phyloP scores from a whole-genome alignment of 768 basidiomycete genomes.

The Tulasnella sp. region DNA sequence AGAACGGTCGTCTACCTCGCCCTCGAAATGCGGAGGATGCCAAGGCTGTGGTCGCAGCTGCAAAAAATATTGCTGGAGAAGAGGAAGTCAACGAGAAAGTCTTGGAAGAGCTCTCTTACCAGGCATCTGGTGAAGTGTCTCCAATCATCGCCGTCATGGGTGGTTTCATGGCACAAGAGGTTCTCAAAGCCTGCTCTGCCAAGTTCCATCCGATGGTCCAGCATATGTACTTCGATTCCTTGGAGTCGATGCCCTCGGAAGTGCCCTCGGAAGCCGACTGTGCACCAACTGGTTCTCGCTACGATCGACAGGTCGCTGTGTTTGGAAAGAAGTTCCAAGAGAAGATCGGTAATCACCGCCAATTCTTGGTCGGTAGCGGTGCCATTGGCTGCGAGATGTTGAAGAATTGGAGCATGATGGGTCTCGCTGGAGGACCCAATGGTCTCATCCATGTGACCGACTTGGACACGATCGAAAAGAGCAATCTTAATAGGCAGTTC shows the following conservation, averaged over 20 bases:
- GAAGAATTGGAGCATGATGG: slow-evolving; percentile 99
- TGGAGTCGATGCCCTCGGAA: slow-evolving; percentile 80
- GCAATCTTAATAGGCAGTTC: slow-evolving; percentile 97
- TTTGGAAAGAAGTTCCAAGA: slow-evolving; percentile 92
- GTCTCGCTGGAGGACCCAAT: slow-evolving; percentile 72
- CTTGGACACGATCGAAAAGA: slow-evolving; percentile 98
- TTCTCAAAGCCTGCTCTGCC: slow-evolving; percentile 92
- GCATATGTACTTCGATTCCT: slow-evolving; percentile 93
- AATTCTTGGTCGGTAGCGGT: slow-evolving; percentile 98
- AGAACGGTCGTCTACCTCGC: slow-evolving; percentile 66
- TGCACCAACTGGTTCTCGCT: slow-evolving; percentile 74
- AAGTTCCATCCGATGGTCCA: slow-evolving; percentile 98
- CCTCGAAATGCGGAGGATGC: slow-evolving; percentile 84
- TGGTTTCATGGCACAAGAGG: slow-evolving; percentile 97
- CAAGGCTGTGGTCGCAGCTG: slow-evolving; percentile 60
- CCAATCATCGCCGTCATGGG: slow-evolving; percentile 92
- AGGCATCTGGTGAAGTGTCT: slow-evolving; percentile 84
- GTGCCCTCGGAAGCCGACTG: slow-evolving; percentile 80
- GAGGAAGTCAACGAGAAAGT: slow-evolving; percentile 68
- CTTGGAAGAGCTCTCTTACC: slow-evolving; percentile 80
- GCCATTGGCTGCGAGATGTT: slow-evolving; percentile 99
- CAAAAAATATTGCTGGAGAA: slow-evolving; percentile 71
- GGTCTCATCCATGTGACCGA: slow-evolving; percentile 92
- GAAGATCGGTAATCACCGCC: slow-evolving; percentile 81
- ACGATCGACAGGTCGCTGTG: slow-evolving; percentile 93